Evolutionary conservation across 225 moss, liverwort and hornwort species (phyloP).

Genomic region (Sphagnum tenellum): DNA sequence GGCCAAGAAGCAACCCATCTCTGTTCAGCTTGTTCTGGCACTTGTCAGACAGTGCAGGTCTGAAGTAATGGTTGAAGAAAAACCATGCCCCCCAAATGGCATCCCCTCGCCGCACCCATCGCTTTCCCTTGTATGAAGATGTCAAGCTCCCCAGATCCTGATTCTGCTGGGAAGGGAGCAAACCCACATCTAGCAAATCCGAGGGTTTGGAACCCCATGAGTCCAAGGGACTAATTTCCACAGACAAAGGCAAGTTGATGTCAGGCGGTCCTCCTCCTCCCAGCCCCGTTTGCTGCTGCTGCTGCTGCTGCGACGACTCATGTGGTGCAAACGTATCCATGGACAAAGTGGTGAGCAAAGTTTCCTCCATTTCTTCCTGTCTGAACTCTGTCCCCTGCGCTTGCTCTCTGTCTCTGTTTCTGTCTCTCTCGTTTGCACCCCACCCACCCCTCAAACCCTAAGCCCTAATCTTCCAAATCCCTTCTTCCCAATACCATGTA

Average conservation of each 20-base stretch:
- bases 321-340: constrained; percentile 70
- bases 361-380: no score
- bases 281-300: constrained; percentile 36
- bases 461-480: neutral
- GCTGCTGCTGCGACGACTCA: constrained; percentile 44
- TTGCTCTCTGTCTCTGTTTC: constrained; percentile 14
- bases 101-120: constrained; percentile 74
- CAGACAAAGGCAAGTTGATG: constrained; percentile 63
- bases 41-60: constrained; percentile 62
- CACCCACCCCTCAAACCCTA: constrained; percentile 11
- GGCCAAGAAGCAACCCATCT: constrained; percentile 35
- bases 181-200: constrained; percentile 31
- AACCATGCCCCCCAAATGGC: constrained; percentile 91
- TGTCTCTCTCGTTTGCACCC: constrained; percentile 27
- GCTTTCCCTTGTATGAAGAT: constrained; percentile 51
- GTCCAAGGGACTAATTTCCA: constrained; percentile 45
- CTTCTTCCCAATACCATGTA: neutral
- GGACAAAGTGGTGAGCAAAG: constrained; percentile 35
- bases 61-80: constrained; percentile 76
- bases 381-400: constrained; percentile 6
- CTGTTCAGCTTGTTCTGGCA: constrained; percentile 45
- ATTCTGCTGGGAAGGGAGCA: constrained; percentile 40
- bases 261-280: constrained; percentile 53
- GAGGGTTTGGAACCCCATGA: constrained; percentile 38
- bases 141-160: constrained; percentile 47